Evolutionary conservation across 176 grass and related monocot species (phyloP).

Genomic region (Hordeum marinum): DNA sequence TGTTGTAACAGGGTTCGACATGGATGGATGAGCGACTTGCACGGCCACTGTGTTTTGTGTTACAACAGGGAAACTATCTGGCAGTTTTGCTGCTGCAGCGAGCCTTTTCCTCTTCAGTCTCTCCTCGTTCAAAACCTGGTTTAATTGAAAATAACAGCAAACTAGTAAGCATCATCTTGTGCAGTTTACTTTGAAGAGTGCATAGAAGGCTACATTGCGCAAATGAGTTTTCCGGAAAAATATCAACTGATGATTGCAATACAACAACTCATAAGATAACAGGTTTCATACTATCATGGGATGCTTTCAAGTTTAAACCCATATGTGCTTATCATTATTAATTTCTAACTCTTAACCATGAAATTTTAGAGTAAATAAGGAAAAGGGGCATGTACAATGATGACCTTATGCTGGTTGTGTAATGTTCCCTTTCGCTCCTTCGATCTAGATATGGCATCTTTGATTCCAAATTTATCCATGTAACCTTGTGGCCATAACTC

Average conservation of each 20-base stretch:
- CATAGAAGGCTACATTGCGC: background rate
- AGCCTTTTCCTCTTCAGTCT: slow-evolving; percentile 83
- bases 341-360: background rate
- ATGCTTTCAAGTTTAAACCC: background rate
- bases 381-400: slow-evolving; percentile 11
- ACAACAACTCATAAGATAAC: background rate
- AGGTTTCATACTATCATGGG: background rate
- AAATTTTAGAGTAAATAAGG: background rate
- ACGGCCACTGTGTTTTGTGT: slow-evolving; percentile 27
- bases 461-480: slow-evolving; percentile 98
- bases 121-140: slow-evolving; percentile 69
- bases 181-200: background rate
- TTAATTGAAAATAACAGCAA: slow-evolving; percentile 10
- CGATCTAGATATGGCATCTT: slow-evolving; percentile 87
- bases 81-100: slow-evolving; percentile 33
- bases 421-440: slow-evolving; percentile 68
- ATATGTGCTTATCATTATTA: background rate
- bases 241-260: background rate
- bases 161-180: background rate
- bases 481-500: slow-evolving; percentile 94
- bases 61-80: slow-evolving; percentile 41
- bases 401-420: slow-evolving; percentile 80
- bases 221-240: background rate
- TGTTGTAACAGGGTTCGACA: slow-evolving; percentile 26
- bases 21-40: slow-evolving; percentile 22